A percentile compares a stretch with the other conserved stretches of the same genome.
Conservation (phyloP, 2,329 filamentous ascomycete species). For the Paramyrothecium sp. region DNA sequence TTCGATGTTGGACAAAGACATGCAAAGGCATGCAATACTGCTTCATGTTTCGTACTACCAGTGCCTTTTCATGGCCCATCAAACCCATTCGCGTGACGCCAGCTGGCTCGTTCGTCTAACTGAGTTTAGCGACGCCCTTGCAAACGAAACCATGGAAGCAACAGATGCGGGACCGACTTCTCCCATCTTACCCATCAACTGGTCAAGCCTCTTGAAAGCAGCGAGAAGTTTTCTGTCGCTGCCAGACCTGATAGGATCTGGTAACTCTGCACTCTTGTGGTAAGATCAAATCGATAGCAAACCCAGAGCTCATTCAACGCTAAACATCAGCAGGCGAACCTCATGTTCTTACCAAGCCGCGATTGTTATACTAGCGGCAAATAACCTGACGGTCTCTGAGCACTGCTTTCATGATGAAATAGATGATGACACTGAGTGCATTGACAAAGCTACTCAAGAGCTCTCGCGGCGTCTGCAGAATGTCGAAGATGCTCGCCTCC, state of each 20-base stretch:
- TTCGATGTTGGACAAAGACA: neutral
- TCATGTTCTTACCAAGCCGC: neutral
- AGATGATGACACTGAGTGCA: neutral
- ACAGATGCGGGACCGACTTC: neutral
- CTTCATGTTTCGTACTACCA: neutral
- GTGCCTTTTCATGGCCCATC: neutral
- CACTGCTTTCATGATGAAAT: neutral
- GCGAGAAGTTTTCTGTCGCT: neutral
- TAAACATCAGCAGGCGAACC: neutral
- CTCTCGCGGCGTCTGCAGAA: neutral
- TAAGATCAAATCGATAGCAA: neutral
- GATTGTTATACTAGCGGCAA: neutral
- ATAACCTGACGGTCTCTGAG: neutral
- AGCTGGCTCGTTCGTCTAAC: neutral
- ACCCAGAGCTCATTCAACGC: neutral
- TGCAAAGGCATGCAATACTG: neutral
- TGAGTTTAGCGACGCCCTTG: neutral
- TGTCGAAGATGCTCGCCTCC: neutral
- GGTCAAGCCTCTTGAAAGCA: neutral
- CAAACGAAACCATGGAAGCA: neutral
- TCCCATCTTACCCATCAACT: neutral
- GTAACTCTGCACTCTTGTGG: neutral
- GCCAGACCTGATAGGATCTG: neutral
- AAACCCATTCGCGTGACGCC: neutral
- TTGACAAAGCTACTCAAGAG: neutral